Conservation (phyloP, 2,329 filamentous ascomycete species). For the Podosphaera xanthii region DNA sequence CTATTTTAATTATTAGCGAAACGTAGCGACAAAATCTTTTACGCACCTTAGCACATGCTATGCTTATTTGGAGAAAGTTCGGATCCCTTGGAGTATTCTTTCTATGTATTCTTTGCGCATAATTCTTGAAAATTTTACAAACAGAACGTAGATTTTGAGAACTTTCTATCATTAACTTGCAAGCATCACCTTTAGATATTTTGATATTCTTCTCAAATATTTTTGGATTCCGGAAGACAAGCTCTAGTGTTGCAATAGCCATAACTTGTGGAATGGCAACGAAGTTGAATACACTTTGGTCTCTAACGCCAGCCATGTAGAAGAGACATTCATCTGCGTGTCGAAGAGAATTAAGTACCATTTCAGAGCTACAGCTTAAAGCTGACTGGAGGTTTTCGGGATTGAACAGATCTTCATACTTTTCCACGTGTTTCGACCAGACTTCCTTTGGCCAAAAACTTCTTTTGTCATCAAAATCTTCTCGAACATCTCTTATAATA, state of each 20-base stretch:
- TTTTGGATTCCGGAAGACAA: conserved; percentile 74
- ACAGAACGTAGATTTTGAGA: conserved; percentile 72
- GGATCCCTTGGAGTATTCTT: conserved; percentile 91
- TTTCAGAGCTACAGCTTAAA: conserved; percentile 70
- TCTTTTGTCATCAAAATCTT: conserved; percentile 70
- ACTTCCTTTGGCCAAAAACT: conserved; percentile 92
- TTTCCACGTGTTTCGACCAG: conserved; percentile 84
- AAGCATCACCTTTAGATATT: conserved; percentile 88
- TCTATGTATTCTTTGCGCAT: conserved; percentile 61
- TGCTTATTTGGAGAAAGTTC: conserved; percentile 77
- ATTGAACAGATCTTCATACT: conserved; percentile 77
- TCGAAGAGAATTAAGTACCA: conserved; percentile 74
- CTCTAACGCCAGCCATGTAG: conserved; percentile 83
- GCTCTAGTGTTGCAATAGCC: conserved; percentile 86
- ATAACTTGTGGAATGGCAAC: conserved; percentile 90
- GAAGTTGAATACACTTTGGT: conserved; percentile 98
- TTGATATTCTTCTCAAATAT: conserved; percentile 81
- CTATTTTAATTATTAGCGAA: conserved; percentile 20
- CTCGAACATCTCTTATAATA: conserved; percentile 86
- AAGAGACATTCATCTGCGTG: conserved; percentile 88
- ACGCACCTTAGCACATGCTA: conserved; percentile 62
- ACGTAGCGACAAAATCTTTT: neutral
- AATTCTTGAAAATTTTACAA: conserved; percentile 61
- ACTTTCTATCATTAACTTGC: conserved; percentile 73
- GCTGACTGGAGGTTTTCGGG: conserved; percentile 56